Evolutionary conservation across 2,329 filamentous ascomycete genomes (phyloP).

Genomic region (Paramyrothecium sp.): DNA sequence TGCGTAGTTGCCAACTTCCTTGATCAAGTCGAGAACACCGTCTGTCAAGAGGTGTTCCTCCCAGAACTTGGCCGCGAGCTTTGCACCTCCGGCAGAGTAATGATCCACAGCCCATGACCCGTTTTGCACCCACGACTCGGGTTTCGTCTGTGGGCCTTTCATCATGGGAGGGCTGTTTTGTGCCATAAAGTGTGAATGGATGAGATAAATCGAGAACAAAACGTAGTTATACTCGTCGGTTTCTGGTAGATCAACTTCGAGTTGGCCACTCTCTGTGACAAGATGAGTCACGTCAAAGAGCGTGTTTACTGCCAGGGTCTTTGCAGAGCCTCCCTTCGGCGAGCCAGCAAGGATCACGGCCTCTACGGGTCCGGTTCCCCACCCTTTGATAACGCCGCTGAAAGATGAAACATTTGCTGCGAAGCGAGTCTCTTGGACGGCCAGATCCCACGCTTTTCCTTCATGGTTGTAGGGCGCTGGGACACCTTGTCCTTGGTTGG

Average conservation of each 20-base stretch:
- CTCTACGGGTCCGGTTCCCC: background rate
- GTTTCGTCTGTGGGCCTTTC: background rate
- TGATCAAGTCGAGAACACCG: background rate
- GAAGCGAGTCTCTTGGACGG: background rate
- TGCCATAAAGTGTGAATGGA: background rate
- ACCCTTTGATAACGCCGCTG: background rate
- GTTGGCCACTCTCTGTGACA: background rate
- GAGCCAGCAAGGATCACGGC: background rate
- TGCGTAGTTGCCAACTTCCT: background rate
- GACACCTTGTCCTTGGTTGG: constrained; percentile 46
- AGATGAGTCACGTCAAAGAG: background rate
- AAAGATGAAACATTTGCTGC: background rate
- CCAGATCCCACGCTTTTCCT: constrained; percentile 31
- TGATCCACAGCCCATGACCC: background rate
- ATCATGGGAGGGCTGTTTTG: background rate
- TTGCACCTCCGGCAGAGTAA: background rate
- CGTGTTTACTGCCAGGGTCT: background rate
- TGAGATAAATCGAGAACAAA: background rate
- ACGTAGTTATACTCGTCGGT: background rate
- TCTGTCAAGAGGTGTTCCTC: background rate
- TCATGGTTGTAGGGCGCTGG: constrained; percentile 12
- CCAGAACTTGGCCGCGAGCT: background rate
- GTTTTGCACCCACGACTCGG: background rate
- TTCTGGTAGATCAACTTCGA: background rate
- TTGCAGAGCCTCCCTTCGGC: background rate